These are phyloP conservation scores for Lasiosphaeriaceae sp. DNA, from an alignment of 495 filamentous ascomycete genomes.

Conservation along the genomic window DNA sequence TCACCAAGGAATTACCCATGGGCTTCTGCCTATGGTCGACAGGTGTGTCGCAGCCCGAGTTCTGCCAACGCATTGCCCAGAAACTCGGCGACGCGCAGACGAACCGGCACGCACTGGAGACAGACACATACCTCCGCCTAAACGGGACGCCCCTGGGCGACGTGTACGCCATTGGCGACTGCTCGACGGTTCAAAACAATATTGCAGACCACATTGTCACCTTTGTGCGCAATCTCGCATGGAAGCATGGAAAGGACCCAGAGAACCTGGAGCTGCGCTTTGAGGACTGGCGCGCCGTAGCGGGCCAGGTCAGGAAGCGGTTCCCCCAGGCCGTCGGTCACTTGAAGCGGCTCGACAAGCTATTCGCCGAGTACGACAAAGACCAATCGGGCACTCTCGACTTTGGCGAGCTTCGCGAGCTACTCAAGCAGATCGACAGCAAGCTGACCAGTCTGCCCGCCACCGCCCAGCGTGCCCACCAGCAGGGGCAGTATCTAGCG, in stretches of 20 bases:
- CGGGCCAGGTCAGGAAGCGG: constrained; percentile 73
- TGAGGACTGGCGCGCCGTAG: constrained; percentile 80
- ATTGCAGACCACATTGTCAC: constrained; percentile 78
- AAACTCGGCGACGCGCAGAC: constrained; percentile 71
- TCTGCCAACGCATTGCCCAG: constrained; percentile 67
- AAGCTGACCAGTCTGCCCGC: constrained; percentile 84
- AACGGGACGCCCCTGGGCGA: constrained; percentile 90
- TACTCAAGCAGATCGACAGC: constrained; percentile 84
- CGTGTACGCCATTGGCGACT: constrained; percentile 97
- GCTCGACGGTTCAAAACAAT: constrained; percentile 95
- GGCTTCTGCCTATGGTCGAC: constrained; percentile 99
- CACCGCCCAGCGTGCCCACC: constrained; percentile 94
- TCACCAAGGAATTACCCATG: constrained; percentile 91
- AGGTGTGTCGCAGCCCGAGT: constrained; percentile 82
- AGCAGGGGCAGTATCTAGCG: constrained; percentile 92
- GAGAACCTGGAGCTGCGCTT: constrained; percentile 79
- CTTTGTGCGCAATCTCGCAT: constrained; percentile 86
- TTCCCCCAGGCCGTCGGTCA: constrained; percentile 94
- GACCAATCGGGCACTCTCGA: constrained; percentile 91
- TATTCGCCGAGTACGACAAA: constrained; percentile 89
- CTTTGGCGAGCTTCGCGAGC: constrained; percentile 83
- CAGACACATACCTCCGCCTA: constrained; percentile 88
- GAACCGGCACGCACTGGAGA: constrained; percentile 90
- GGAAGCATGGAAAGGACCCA: constrained; percentile 86
- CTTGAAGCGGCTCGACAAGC: constrained; percentile 78